These are phyloP conservation scores for Zygotorulaspora mrakii DNA, from an alignment of 1,139 yeast genomes.

Conservation along the genomic window DNA sequence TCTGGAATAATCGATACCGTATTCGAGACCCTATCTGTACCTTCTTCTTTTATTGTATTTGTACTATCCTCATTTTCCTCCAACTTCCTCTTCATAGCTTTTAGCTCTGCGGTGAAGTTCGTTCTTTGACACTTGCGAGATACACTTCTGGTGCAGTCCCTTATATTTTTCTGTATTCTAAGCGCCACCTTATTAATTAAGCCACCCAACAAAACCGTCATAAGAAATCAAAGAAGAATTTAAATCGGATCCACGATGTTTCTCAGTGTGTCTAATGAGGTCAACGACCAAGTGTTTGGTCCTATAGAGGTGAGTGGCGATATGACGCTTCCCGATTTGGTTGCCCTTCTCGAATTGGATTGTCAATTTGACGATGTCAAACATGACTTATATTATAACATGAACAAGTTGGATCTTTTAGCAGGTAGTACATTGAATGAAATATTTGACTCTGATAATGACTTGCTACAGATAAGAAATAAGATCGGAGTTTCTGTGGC, in stretches of 20 bases:
- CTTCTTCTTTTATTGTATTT: too few species aligned
- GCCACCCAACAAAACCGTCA: too few species aligned
- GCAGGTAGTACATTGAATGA: constrained; percentile 42
- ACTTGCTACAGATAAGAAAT: constrained; percentile 48
- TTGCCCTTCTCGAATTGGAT: constrained; percentile 76
- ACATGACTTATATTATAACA: constrained; percentile 50
- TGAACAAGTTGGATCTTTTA: constrained; percentile 41
- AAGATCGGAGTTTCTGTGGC: constrained; percentile 33
- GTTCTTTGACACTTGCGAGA: neutral
- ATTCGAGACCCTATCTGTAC: too few species aligned
- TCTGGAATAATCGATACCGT: too few species aligned
- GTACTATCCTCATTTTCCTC: constrained; percentile 7
- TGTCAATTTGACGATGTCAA: constrained; percentile 48
- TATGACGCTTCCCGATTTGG: constrained; percentile 62
- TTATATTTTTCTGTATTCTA: neutral
- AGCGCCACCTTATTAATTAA: neutral
- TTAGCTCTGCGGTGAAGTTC: neutral
- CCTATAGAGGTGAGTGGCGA: constrained; percentile 49
- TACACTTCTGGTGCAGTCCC: neutral
- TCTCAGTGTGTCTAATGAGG: constrained; percentile 33
- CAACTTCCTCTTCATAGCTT: constrained; percentile 17
- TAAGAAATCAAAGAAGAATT: neutral
- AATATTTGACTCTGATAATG: constrained; percentile 52
- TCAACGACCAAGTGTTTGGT: constrained; percentile 30
- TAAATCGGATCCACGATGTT: constrained; percentile 20